Percentiles rank a stretch among this genome's conserved stretches.
phyloP scores from a whole-genome alignment of 2,329 filamentous ascomycete species.

The Diplocarpon rosae region DNA sequence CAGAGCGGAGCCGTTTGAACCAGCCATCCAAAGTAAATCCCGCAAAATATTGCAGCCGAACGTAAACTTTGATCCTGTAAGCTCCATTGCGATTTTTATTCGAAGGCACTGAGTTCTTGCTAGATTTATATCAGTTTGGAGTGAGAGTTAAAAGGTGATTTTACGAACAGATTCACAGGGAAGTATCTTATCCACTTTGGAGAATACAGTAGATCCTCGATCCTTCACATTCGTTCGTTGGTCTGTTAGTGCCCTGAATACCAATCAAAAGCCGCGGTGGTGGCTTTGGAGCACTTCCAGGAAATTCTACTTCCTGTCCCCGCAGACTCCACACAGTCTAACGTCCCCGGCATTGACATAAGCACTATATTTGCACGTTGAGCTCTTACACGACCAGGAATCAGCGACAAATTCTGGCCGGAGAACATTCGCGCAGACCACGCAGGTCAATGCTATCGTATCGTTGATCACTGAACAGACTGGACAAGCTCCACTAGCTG shows the following conservation, averaged over 20 bases:
- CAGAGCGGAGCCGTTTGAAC: too few relatives aligned
- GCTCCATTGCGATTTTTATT: not conserved
- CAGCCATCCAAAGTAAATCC: not conserved
- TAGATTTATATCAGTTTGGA: constrained; percentile 1
- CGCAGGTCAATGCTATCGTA: constrained; percentile 44
- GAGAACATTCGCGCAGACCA: constrained; percentile 61
- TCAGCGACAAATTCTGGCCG: constrained; percentile 39
- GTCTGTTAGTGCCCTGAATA: not conserved
- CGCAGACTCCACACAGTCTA: constrained; percentile 61
- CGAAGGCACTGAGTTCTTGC: not conserved
- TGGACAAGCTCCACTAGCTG: constrained; percentile 34
- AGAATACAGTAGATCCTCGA: too few relatives aligned
- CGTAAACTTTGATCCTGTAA: not conserved
- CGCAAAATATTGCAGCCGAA: not conserved
- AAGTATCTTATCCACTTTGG: not conserved
- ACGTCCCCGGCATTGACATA: constrained; percentile 63
- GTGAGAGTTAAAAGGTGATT: not conserved
- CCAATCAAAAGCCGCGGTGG: not conserved
- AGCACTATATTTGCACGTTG: constrained; percentile 39
- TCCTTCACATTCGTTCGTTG: too few relatives aligned
- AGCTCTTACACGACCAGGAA: constrained; percentile 53
- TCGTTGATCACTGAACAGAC: constrained; percentile 61
- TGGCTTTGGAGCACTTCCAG: not conserved
- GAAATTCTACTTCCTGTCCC: constrained; percentile 25
- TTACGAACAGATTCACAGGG: too few relatives aligned